Evolutionary conservation across 306 rosid genomes (phyloP), one percentile per base, ranked within the genome.

Genomic region (Vicia villosa): DNA sequence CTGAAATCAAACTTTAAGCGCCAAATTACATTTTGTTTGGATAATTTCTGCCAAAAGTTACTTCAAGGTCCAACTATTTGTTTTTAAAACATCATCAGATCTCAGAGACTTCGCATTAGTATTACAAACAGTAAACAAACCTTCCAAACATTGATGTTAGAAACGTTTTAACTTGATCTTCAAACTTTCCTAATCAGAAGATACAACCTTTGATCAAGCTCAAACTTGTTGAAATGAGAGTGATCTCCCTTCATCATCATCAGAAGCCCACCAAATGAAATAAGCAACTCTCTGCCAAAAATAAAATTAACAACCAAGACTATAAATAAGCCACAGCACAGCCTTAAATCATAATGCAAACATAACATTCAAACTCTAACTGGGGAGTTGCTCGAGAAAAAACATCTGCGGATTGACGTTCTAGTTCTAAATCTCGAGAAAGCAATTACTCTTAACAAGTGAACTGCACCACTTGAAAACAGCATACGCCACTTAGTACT

Each of bases 231-330:
- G 74, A 26, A 78, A 17, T 78, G 82, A 66, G 82, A 78, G 59
- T 66, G 86, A 46, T 90, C 98, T 26, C 98, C 97, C 81, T 74
- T 91, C 79, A 93, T 81, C 90, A 88, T 56, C 98, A 90, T 90
- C 83, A 93, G 84, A 72, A 93, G 98, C 72, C 97, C 98, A 45
- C 96, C 94, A 82, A 93, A 93, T 34, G 98, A 90, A 55, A 91
- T 88, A 69, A 77, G 76, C 16, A 93, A 61, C 82, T 93, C 98
- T 73, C 97, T 86, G 62, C 16, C 65, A 41, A 65, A 30, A 34
- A 32, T 54, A 38, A 59, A 30, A 68, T 47, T 5, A 65, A 37
- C 54, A 63, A 4, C 56, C 20, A 63, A 46, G 10, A 50, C 15
- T 11, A 16, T 36, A 65, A 38, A 42, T 20, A 24, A 17, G 14